Base-by-base conservation (phyloP, 23 red algal genomes). In the Agarophyton chilense region DNA sequence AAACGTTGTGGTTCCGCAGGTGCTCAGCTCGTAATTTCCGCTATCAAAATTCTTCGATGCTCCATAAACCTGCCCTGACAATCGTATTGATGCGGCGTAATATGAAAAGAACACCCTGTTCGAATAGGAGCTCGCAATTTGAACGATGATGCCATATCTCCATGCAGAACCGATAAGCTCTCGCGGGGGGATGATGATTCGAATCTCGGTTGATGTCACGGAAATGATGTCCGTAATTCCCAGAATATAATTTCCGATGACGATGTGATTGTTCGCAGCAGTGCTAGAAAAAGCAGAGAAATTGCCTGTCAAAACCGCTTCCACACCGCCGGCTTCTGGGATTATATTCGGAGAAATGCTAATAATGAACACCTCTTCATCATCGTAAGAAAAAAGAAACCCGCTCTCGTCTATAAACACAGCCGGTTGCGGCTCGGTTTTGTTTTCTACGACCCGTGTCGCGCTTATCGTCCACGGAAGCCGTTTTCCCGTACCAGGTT, bases 321-420 rank as follows among this genome's bases (percentile, higher is more conserved):
- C 72, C 2, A 45, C 72, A 0, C 43, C 86, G 29, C 86, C 86
- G 13, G 46, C 44, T 64, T 90, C 86, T 21, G 72, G 71, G 9
- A 90, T 33, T 11, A 11, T 33, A 39, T 66, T 21, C 12, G 86
- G 86, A 39, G 36, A 43, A 44, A 90, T 49, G 43, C 55, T 90
- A 4, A 62, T 31, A 32, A 90, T 50, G 26, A 64, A 31, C 34
- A 79, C 31, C 24, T 79, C 25, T 49, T 78, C 51, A 35, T 77
- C 73, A 42, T 90, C 86, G 35, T 90, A 90, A 4, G 86, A 90
- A 66, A 90, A 90, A 8, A 58, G 56, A 64, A 90, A 90, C 13
- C 86, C 73, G 32, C 67, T 78, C 36, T 90, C 72, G 45, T 90
- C 86, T 22, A 78, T 79, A 4, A 85, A 65, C 18, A 28, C 57